Evolutionary conservation across 139 green algal genomes (phyloP).

Genomic region (Eudorina sp.): DNA sequence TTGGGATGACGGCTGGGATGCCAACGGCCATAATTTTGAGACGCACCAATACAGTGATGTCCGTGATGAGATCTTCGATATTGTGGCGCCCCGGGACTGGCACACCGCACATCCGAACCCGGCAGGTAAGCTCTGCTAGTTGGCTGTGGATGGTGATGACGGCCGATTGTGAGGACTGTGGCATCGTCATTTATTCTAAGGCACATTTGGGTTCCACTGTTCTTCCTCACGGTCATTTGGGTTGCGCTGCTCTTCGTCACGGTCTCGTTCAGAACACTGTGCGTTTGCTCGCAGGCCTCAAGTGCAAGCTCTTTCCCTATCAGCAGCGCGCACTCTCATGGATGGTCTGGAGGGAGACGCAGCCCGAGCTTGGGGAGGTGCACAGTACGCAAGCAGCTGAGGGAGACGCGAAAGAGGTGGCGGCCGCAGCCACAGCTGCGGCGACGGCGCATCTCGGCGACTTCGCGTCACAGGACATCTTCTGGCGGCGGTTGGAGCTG

Average conservation of each 20-base stretch:
- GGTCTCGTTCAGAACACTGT: no score
- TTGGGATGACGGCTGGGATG: no score
- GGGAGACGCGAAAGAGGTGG: neutral
- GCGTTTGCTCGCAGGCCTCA: constrained; percentile 54
- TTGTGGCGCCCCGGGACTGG: constrained; percentile 64
- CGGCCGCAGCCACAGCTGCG: neutral
- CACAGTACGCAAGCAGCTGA: neutral
- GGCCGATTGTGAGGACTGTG: no score
- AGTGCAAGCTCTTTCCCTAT: constrained; percentile 73
- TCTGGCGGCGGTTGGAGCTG: constrained; percentile 14
- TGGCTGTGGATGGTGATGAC: no score
- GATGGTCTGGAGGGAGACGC: constrained; percentile 75
- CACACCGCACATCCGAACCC: constrained; percentile 52
- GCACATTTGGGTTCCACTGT: no score
- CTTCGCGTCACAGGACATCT: constrained; percentile 30
- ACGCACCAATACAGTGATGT: constrained; percentile 15
- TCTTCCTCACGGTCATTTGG: no score
- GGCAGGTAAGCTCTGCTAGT: constrained; percentile 26
- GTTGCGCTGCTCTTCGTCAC: no score
- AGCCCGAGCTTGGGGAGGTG: neutral
- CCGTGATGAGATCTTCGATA: constrained; percentile 64
- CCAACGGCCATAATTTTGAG: no score
- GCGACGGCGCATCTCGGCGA: constrained; percentile 31
- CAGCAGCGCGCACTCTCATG: constrained; percentile 75
- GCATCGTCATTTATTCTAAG: no score